Conservation (phyloP, 1,284 basidiomycete genomes). For the Tetrapyrgos nigripes region DNA sequence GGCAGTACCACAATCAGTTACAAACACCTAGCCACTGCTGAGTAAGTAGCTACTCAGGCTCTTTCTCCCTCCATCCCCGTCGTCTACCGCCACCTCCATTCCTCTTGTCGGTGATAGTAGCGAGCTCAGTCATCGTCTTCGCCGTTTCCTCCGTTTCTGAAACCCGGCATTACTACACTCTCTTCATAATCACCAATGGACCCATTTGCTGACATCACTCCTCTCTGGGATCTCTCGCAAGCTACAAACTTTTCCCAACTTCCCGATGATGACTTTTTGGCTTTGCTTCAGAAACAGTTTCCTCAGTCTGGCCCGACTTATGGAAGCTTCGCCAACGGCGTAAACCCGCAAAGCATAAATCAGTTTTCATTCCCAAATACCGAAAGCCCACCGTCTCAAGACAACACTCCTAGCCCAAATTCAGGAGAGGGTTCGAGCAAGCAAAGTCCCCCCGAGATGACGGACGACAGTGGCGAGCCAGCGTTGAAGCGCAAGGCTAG, state of each 20-base stretch:
- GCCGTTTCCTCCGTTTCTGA: slow-evolving; percentile 5
- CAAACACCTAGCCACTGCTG: slow-evolving; percentile 2
- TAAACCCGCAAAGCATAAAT: slow-evolving; percentile 65
- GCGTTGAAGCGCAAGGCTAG: slow-evolving; percentile 78
- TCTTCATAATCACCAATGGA: slow-evolving; percentile 41
- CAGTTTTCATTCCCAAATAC: slow-evolving; percentile 47
- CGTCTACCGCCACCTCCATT: background rate
- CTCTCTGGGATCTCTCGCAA: slow-evolving; percentile 75
- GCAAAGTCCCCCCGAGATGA: slow-evolving; percentile 27
- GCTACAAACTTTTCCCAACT: slow-evolving; percentile 67
- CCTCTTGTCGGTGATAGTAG: background rate
- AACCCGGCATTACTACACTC: background rate
- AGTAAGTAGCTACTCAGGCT: background rate
- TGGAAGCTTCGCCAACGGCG: slow-evolving; percentile 38
- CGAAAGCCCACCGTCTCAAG: slow-evolving; percentile 63
- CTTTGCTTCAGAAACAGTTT: slow-evolving; percentile 79
- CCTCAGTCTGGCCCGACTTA: slow-evolving; percentile 27
- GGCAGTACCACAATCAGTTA: background rate
- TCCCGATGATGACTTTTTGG: slow-evolving; percentile 78
- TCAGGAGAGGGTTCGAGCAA: slow-evolving; percentile 5
- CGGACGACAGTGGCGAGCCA: slow-evolving; percentile 47
- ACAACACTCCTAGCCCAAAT: slow-evolving; percentile 75
- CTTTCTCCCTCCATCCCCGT: background rate
- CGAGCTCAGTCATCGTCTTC: background rate
- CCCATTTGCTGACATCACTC: slow-evolving; percentile 43